Evolutionary conservation across 345 rosid genomes (phyloP).

Genomic region (Salix koriyanagi): DNA sequence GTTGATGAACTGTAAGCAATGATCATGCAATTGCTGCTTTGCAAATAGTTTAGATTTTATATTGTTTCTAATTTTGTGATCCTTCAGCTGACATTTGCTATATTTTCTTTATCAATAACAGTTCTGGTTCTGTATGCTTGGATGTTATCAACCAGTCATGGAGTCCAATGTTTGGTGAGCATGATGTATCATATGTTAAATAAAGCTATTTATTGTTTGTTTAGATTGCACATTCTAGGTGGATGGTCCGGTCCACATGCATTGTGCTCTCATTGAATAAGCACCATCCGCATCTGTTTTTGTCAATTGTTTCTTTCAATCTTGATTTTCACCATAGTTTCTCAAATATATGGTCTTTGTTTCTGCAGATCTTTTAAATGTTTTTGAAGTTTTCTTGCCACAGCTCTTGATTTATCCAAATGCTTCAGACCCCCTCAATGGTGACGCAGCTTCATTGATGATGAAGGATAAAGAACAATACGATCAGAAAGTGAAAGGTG

Average conservation of each 20-base stretch:
- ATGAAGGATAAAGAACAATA: constrained; percentile 57
- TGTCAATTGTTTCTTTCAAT: not conserved
- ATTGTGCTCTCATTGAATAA: not conserved
- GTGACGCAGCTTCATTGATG: constrained; percentile 72
- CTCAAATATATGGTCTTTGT: constrained; percentile 3
- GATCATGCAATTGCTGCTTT: not conserved
- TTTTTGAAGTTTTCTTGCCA: constrained; percentile 68
- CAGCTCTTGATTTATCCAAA: constrained; percentile 71
- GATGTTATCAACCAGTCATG: constrained; percentile 75
- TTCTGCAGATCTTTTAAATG: constrained; percentile 60
- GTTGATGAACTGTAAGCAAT: constrained; percentile 66
- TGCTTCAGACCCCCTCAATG: constrained; percentile 64
- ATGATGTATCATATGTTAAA: not conserved
- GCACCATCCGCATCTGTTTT: not conserved
- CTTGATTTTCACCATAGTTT: not conserved
- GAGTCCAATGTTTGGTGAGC: constrained; percentile 80
- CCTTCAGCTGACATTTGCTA: not conserved
- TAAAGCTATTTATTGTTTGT: not conserved
- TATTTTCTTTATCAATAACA: constrained; percentile 26
- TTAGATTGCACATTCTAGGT: not conserved
- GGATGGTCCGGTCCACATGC: not conserved
- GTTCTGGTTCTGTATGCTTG: constrained; percentile 71
- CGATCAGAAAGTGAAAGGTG: constrained; percentile 72
- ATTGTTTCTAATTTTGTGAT: constrained; percentile 1
- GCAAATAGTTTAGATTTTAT: not conserved